Percentiles rank a stretch among this genome's conserved stretches.
Conservation (phyloP, 164 flowering plant genomes). For the Magnolia sinica region DNA sequence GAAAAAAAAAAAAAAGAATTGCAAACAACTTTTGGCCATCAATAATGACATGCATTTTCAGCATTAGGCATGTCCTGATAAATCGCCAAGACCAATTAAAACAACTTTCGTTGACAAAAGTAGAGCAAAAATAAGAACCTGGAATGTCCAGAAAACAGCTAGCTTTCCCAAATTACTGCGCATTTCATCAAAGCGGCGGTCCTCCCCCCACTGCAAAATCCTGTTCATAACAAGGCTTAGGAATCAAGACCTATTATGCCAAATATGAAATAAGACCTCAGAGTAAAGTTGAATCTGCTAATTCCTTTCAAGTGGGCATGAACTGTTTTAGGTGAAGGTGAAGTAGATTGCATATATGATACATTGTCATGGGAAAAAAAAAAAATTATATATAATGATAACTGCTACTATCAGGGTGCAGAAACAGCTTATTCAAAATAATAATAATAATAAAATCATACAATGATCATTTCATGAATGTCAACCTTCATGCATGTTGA, state of each 20-base stretch:
- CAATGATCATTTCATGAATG: too few relatives aligned
- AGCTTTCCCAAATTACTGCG: conserved; percentile 75
- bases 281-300: not conserved
- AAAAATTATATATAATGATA: too few relatives aligned
- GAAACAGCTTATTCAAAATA: too few relatives aligned
- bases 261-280: too few relatives aligned
- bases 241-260: not conserved
- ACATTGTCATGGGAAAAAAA: too few relatives aligned
- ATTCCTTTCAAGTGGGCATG: not conserved
- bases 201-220: conserved; percentile 97
- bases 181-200: conserved; percentile 88
- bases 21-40: not conserved
- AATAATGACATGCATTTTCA: not conserved
- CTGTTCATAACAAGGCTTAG: conserved; percentile 31
- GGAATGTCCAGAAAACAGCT: conserved; percentile 85
- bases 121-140: conserved; percentile 41
- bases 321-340: not conserved
- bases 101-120: not conserved
- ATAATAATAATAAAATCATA: too few relatives aligned
- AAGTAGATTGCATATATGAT: conserved; percentile 2
- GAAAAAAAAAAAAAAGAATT: not conserved
- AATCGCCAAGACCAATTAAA: conserved; percentile 6
- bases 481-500: too few relatives aligned
- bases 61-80: not conserved
- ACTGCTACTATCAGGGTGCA: too few relatives aligned